These are phyloP conservation scores for Apiosordaria backusii DNA, from an alignment of 495 filamentous ascomycete genomes.

Conservation along the genomic window DNA sequence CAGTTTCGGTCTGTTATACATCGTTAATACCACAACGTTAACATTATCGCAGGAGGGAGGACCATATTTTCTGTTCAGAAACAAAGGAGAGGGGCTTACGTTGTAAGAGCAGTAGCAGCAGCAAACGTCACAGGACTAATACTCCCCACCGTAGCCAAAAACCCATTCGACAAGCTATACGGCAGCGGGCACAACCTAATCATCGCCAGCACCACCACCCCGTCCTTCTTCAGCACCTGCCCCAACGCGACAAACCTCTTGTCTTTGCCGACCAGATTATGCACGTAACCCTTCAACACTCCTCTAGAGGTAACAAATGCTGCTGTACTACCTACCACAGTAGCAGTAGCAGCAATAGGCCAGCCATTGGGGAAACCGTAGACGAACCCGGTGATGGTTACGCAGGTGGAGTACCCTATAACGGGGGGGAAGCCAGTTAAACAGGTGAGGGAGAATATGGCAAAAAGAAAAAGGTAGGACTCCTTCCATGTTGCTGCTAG, in stretches of 20 bases:
- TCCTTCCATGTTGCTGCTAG: conserved; percentile 70
- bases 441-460: conserved; percentile 55
- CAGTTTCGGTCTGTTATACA: conserved; percentile 62
- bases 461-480: conserved; percentile 67
- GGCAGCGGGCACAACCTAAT: conserved; percentile 90
- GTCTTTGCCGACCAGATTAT: conserved; percentile 75
- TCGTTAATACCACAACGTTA: neutral
- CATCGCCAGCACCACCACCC: conserved; percentile 84
- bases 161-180: conserved; percentile 93
- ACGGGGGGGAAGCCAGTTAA: conserved; percentile 79
- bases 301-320: conserved; percentile 78
- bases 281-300: conserved; percentile 71
- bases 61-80: no score
- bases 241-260: conserved; percentile 63
- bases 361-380: conserved; percentile 91
- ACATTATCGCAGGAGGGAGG: neutral
- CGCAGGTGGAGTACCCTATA: conserved; percentile 81
- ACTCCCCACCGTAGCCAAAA: conserved; percentile 87
- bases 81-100: conserved; percentile 24
- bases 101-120: conserved; percentile 68
- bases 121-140: conserved; percentile 73
- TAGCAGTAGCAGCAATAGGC: conserved; percentile 77
- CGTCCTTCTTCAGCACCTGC: conserved; percentile 70
- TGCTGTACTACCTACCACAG: conserved; percentile 68
- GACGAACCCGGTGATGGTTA: conserved; percentile 89